A percentile compares a stretch with the other conserved stretches of the same genome.
These are phyloP conservation scores for Porphyra umbilicalis DNA, from an alignment of 31 red algal genomes.

Conservation along the genomic window DNA sequence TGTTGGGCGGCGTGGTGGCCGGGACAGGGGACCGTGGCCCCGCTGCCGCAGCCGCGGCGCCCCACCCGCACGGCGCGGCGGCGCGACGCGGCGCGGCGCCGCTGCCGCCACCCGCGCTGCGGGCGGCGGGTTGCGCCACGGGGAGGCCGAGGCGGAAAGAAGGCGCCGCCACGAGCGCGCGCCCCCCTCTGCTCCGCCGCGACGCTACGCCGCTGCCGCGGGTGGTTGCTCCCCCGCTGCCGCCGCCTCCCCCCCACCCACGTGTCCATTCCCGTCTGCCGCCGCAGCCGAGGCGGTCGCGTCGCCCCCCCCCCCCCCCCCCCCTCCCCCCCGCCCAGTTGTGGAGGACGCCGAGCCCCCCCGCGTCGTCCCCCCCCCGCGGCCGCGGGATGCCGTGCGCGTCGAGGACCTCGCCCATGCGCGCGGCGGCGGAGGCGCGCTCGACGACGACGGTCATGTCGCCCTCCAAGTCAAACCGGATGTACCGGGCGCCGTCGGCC, in stretches of 20 bases:
- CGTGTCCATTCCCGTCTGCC: too few relatives aligned
- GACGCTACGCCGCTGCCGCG: neutral
- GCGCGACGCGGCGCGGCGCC: too few relatives aligned
- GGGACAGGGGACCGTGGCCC: too few relatives aligned
- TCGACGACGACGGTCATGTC: slow-evolving; percentile 19
- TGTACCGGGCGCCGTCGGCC: neutral
- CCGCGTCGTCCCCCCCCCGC: neutral
- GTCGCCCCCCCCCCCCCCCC: neutral
- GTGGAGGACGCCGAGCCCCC: neutral
- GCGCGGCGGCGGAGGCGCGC: neutral
- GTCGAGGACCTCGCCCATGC: slow-evolving; percentile 12
- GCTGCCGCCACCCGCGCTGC: too few relatives aligned
- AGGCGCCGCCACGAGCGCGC: too few relatives aligned
- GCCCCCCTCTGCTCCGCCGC: too few relatives aligned
- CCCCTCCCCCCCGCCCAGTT: neutral
- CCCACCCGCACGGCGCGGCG: too few relatives aligned
- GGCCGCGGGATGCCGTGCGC: slow-evolving; percentile 22
- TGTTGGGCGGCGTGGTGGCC: too few relatives aligned
- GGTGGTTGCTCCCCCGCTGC: neutral
- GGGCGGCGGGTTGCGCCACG: too few relatives aligned
- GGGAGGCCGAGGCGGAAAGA: too few relatives aligned
- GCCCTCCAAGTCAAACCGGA: slow-evolving; percentile 27
- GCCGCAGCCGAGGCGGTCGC: neutral
- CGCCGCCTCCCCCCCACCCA: too few relatives aligned
- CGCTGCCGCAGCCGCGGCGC: too few relatives aligned